These are phyloP conservation scores for Silene conica DNA, from an alignment of 148 eudicot genomes.

Conservation along the genomic window DNA sequence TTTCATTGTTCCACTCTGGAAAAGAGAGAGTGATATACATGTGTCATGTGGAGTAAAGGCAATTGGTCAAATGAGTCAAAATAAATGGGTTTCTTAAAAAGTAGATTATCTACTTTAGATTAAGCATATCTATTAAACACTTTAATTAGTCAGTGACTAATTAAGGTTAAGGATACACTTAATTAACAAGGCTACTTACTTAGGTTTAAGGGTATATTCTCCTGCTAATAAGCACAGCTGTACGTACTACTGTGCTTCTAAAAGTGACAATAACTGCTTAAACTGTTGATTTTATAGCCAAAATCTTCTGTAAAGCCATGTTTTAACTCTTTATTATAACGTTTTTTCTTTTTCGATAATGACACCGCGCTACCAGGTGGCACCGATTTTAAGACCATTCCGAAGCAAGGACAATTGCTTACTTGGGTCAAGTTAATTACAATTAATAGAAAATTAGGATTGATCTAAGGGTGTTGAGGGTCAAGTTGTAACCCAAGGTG, in stretches of 20 bases:
- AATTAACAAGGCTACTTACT: neutral
- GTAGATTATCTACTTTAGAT: neutral
- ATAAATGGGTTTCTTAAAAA: neutral
- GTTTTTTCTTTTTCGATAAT: too few relatives aligned
- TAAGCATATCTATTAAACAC: neutral
- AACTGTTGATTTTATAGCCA: neutral
- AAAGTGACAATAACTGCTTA: neutral
- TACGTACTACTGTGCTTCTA: neutral
- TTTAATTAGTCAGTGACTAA: neutral
- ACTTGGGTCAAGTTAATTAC: too few relatives aligned
- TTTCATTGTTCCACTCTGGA: neutral
- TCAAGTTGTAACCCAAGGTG: too few relatives aligned
- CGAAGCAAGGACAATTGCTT: too few relatives aligned
- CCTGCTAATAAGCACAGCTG: neutral
- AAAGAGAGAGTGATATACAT: neutral
- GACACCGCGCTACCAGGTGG: too few relatives aligned
- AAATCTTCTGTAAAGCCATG: too few relatives aligned
- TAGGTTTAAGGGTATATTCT: neutral
- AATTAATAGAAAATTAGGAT: too few relatives aligned
- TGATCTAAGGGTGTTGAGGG: too few relatives aligned
- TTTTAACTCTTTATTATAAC: too few relatives aligned
- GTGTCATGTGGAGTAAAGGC: neutral
- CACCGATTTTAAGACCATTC: too few relatives aligned
- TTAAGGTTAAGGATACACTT: neutral
- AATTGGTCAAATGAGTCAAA: constrained; percentile 1